A percentile compares a stretch with the other conserved stretches of the same genome.
Evolutionary conservation across 129 eudicot genomes (phyloP).

Genomic region (Silybum marianum): DNA sequence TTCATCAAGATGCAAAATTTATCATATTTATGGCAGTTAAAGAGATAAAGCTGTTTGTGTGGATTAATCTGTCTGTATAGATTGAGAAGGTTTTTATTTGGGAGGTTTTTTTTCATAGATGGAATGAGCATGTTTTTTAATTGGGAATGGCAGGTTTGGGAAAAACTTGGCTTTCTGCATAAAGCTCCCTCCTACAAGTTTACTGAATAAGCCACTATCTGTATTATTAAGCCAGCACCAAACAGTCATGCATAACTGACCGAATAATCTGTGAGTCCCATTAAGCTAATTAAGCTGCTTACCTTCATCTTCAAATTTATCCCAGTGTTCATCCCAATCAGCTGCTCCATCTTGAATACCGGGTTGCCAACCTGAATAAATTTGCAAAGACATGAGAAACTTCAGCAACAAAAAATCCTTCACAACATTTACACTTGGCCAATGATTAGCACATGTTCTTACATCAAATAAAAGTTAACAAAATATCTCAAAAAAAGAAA

Average conservation of each 20-base stretch:
- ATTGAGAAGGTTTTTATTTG: too few species aligned
- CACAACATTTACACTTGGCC: neutral
- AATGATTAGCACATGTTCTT: neutral
- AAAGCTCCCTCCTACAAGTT: too few species aligned
- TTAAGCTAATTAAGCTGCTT: neutral
- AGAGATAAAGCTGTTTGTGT: neutral
- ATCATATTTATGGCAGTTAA: neutral
- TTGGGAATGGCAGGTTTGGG: too few species aligned
- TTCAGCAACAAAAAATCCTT: neutral
- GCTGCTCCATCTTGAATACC: slow-evolving; percentile 83
- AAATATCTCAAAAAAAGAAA: neutral
- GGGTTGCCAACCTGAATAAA: slow-evolving; percentile 83
- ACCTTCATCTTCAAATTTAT: slow-evolving; percentile 93
- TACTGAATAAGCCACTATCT: too few species aligned
- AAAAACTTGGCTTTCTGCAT: too few species aligned
- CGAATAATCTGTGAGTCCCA: too few species aligned
- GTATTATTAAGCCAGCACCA: too few species aligned
- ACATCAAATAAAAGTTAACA: neutral
- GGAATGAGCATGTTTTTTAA: too few species aligned
- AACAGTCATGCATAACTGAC: too few species aligned
- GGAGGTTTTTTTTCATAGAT: too few species aligned
- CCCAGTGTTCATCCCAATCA: slow-evolving; percentile 95
- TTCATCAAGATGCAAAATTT: neutral
- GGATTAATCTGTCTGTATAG: too few species aligned
- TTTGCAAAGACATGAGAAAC: neutral